Percentiles rank a stretch among this genome's conserved stretches.
Conservation (phyloP, 257 asterid species). For the Cruciata laevipes region DNA sequence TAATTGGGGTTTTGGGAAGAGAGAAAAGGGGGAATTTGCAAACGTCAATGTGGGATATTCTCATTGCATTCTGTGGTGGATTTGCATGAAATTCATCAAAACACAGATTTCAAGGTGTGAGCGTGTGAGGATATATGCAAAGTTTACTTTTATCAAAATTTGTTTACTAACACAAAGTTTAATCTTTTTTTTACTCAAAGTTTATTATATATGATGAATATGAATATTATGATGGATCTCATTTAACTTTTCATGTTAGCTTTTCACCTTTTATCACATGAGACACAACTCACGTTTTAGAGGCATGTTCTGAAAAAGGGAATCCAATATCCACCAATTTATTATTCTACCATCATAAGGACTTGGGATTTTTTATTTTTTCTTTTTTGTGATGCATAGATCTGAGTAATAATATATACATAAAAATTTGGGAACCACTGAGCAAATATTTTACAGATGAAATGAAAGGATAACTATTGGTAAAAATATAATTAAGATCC, state of each 20-base stretch:
- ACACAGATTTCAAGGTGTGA: slow-evolving; percentile 20
- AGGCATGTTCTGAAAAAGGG: slow-evolving; percentile 7
- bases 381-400: too few relatives aligned
- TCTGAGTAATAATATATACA: too few relatives aligned
- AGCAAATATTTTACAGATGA: too few relatives aligned
- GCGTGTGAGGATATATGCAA: not conserved
- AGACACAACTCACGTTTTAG: slow-evolving; percentile 16
- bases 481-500: too few relatives aligned
- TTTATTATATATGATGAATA: too few relatives aligned
- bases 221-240: not conserved
- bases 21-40: not conserved
- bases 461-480: too few relatives aligned
- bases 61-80: not conserved
- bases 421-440: too few relatives aligned
- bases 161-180: not conserved
- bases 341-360: not conserved
- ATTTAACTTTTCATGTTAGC: slow-evolving; percentile 16
- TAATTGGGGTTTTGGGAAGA: not conserved
- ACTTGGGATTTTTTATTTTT: not conserved
- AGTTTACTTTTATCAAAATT: not conserved
- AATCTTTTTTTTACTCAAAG: not conserved
- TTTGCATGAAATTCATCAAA: slow-evolving; percentile 15
- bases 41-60: slow-evolving; percentile 15
- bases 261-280: slow-evolving; percentile 25
- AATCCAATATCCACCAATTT: not conserved